A percentile compares a stretch with the other conserved stretches of the same genome.
Conservation (phyloP, 2,329 filamentous ascomycete species). For the Cladosporium austrohemisphaericum region DNA sequence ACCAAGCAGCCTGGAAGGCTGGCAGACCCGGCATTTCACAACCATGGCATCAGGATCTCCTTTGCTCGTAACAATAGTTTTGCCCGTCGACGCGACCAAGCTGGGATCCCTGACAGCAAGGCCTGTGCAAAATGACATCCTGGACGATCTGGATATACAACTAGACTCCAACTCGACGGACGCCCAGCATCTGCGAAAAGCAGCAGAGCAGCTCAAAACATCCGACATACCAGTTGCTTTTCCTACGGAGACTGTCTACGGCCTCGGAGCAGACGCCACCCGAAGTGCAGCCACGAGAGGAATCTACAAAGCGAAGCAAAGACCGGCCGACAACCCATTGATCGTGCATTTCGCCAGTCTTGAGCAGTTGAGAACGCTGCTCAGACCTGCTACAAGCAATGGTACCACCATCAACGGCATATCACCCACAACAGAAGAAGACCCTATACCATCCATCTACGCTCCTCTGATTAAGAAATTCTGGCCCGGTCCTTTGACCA, state of each 20-base stretch:
- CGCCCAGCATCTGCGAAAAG: constrained; percentile 55
- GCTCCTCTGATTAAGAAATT: constrained; percentile 72
- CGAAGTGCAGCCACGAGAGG: constrained; percentile 76
- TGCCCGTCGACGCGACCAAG: constrained; percentile 40
- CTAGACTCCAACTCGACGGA: constrained; percentile 39
- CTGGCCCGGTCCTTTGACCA: constrained; percentile 93
- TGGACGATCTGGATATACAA: constrained; percentile 35
- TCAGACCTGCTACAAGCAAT: constrained; percentile 39
- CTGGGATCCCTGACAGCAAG: constrained; percentile 37
- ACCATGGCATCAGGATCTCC: constrained; percentile 17
- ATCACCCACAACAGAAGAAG: constrained; percentile 24
- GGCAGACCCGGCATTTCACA: background rate
- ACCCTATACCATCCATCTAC: constrained; percentile 70
- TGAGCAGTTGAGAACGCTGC: constrained; percentile 64
- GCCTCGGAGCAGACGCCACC: constrained; percentile 92
- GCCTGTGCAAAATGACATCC: constrained; percentile 26
- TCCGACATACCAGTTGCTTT: constrained; percentile 81
- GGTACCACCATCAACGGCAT: constrained; percentile 17
- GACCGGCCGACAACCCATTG: constrained; percentile 90
- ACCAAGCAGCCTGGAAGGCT: no score
- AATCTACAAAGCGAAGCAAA: constrained; percentile 88
- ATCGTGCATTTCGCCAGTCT: constrained; percentile 89
- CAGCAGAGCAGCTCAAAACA: constrained; percentile 62
- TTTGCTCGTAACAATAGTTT: constrained; percentile 33
- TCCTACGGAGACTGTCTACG: constrained; percentile 96